These are phyloP conservation scores for Saururus chinensis DNA, from an alignment of 164 flowering plant genomes.

Conservation along the genomic window DNA sequence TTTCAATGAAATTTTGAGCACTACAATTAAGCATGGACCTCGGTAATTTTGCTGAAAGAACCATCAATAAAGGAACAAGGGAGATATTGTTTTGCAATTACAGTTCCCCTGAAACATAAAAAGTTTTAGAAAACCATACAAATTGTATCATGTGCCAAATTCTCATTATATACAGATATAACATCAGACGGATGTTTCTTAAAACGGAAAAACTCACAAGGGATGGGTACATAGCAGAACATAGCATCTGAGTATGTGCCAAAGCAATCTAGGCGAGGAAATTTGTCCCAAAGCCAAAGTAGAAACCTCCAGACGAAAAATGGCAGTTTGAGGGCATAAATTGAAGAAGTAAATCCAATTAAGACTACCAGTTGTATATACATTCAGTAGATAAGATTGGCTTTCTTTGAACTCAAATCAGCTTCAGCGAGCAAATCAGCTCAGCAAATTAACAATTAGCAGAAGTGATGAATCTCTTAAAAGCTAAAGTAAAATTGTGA, in stretches of 20 bases:
- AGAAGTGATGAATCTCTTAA: no score
- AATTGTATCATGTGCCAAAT: not conserved
- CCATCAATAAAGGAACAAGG: conserved; percentile 20
- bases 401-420: no score
- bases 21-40: conserved; percentile 10
- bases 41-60: conserved; percentile 15
- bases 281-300: conserved; percentile 18
- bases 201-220: conserved; percentile 12
- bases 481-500: no score
- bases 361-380: no score
- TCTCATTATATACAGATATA: not conserved
- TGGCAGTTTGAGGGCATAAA: not conserved
- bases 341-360: not conserved
- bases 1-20: no score
- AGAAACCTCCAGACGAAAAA: conserved; percentile 10
- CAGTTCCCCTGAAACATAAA: conserved; percentile 19
- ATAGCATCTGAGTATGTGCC: conserved; percentile 36
- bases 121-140: not conserved
- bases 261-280: conserved; percentile 33
- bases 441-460: no score
- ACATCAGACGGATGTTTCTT: not conserved
- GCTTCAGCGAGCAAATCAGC: not conserved
- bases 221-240: conserved; percentile 25
- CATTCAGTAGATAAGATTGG: no score
- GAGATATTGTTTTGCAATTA: conserved; percentile 12